A percentile compares a stretch with the other conserved stretches of the same genome.
These are phyloP conservation scores for Friedmanniomyces endolithicus DNA, from an alignment of 495 filamentous ascomycete species.

Conservation along the genomic window DNA sequence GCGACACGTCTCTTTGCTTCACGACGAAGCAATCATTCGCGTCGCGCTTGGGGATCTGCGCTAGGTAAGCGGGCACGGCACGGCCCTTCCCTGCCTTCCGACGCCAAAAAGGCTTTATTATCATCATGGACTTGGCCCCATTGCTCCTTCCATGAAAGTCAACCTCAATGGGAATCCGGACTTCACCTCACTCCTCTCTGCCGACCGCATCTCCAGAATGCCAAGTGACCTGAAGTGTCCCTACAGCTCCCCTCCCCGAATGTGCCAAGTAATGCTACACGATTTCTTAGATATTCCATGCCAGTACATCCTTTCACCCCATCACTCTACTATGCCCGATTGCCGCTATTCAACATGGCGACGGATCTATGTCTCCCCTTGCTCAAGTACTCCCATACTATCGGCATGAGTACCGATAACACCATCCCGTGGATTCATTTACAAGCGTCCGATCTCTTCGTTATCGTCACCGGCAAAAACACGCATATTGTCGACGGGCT, in stretches of 20 bases:
- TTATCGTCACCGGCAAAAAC: constrained; percentile 6
- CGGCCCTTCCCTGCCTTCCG: no score
- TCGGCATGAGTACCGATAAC: constrained; percentile 9
- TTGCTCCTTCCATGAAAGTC: neutral
- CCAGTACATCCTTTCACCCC: neutral
- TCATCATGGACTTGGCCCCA: neutral
- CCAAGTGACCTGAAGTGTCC: neutral
- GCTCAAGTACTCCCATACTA: constrained; percentile 25
- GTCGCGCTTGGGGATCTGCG: no score
- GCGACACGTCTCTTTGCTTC: neutral
- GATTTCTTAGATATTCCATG: no score
- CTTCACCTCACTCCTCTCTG: neutral
- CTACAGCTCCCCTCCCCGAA: no score
- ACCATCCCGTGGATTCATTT: constrained; percentile 25
- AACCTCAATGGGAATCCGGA: neutral
- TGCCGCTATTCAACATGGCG: constrained; percentile 7
- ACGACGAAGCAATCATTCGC: no score
- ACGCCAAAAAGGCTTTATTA: neutral
- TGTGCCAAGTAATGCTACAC: no score
- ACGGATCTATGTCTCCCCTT: constrained; percentile 15
- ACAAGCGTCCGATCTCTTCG: constrained; percentile 6
- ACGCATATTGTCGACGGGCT: neutral
- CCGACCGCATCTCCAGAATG: neutral
- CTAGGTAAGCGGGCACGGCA: no score
- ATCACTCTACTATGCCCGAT: neutral